Conservation (phyloP, 75 land plant species). For the Larix kaempferi region DNA sequence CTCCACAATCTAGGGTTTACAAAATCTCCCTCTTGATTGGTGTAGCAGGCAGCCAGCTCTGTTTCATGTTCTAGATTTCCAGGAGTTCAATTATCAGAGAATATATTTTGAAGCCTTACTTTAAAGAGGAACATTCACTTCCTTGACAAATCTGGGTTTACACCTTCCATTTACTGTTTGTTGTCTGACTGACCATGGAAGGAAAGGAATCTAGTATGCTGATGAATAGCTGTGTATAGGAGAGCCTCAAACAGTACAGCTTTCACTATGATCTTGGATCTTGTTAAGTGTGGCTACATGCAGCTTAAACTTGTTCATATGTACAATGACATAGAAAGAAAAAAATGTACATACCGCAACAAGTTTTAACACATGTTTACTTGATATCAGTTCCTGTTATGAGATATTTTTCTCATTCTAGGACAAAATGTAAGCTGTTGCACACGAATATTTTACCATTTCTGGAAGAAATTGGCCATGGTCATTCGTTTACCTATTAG, state of each 20-base stretch:
- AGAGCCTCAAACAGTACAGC: not conserved
- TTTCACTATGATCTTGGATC: not conserved
- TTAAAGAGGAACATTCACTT: not conserved
- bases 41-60: not conserved
- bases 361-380: not conserved
- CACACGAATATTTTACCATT: not conserved
- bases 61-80: not conserved
- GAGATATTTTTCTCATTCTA: too few species aligned
- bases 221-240: not conserved
- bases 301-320: not conserved
- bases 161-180: not conserved
- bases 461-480: not conserved
- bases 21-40: constrained; percentile 30
- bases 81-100: not conserved
- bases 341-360: not conserved
- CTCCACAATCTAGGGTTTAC: constrained; percentile 50
- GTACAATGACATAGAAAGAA: not conserved
- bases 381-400: too few species aligned
- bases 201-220: not conserved
- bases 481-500: not conserved
- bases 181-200: not conserved
- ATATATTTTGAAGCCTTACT: not conserved
- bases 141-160: not conserved
- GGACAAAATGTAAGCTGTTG: not conserved
- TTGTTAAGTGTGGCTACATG: not conserved